Base-by-base conservation (phyloP, 192 early-diverging fungal species). In the Cladochytrium replicatum region DNA sequence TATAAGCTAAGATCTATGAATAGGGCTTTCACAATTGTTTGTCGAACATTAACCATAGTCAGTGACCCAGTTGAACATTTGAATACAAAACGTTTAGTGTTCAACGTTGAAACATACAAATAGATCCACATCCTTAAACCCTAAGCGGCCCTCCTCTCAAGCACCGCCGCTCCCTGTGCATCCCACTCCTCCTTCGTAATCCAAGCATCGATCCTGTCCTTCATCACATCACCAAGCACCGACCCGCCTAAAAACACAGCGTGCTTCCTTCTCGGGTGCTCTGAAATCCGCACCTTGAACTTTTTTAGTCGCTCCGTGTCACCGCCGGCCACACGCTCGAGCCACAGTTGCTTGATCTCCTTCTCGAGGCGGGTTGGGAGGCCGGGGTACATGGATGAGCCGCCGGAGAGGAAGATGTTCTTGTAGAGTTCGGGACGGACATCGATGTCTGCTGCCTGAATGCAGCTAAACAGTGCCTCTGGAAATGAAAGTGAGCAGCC, bases 371-470 rank as follows among this genome's bases (percentile, higher is more conserved):
- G 87, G 62, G 80, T 87, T 19, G 96, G 93, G 28, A 99, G 68
- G 52, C 96, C 96, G 4, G 94, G 91, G 64, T 96, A 97, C 96
- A 99, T 97, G 54, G 94, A 89, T 2, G 92, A 89, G 9, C 96
- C 96, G 41, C 96, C 96, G 28, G 96, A 99, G 15, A 99, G 73
- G 26, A 99, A 88, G 65, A 99, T 92, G 52, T 96, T 87, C 58
- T 88, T 92, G 80, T 95, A 99, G 23, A 99, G 75, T 29, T 97
- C 93, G 6, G 90, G 48, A 29, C 96, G 86, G 46, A 90, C 82
- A 66, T 99, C 96, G 48, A 91, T 70, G 38, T 91, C 87, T 1
- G 85, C 90, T 3, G 87, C 62, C 60, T 97, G 84, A 55, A 99
- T 92, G 0, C 82, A 74, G 58, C 91, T 84, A 68, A 96, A 87